Conservation (phyloP, 305 asterid species). For the Fraxinus greggii region DNA sequence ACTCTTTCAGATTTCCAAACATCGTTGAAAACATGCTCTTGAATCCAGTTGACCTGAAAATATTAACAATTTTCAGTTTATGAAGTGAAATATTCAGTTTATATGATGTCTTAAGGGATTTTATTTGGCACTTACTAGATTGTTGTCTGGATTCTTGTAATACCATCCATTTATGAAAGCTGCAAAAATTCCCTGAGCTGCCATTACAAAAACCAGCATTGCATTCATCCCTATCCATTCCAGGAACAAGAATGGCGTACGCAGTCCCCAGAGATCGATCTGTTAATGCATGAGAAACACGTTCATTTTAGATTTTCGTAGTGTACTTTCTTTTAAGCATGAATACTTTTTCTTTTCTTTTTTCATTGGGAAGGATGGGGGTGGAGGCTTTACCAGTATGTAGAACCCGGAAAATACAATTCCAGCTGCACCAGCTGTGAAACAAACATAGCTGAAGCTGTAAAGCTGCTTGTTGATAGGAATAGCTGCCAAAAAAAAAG, state of each 20-base stretch:
- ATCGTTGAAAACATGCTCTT: constrained; percentile 58
- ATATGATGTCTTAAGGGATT: neutral
- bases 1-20: constrained; percentile 78
- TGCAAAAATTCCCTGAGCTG: constrained; percentile 76
- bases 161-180: constrained; percentile 81
- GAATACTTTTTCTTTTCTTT: neutral
- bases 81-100: neutral
- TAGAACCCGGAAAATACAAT: constrained; percentile 70
- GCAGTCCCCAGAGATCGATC: constrained; percentile 68
- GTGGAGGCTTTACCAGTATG: constrained; percentile 44
- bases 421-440: constrained; percentile 92
- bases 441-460: constrained; percentile 79
- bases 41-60: constrained; percentile 79
- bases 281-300: constrained; percentile 22
- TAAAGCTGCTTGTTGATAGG: constrained; percentile 88
- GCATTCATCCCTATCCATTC: constrained; percentile 98
- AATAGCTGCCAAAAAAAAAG: constrained; percentile 46
- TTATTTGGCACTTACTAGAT: constrained; percentile 43
- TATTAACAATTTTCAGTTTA: neutral
- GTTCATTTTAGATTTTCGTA: neutral
- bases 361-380: neutral
- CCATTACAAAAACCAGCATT: constrained; percentile 83
- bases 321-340: neutral
- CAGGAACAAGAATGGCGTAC: constrained; percentile 64
- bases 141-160: constrained; percentile 47